Evolutionary conservation across 164 flowering plant species (phyloP).

Genomic region (Annona cherimola): DNA sequence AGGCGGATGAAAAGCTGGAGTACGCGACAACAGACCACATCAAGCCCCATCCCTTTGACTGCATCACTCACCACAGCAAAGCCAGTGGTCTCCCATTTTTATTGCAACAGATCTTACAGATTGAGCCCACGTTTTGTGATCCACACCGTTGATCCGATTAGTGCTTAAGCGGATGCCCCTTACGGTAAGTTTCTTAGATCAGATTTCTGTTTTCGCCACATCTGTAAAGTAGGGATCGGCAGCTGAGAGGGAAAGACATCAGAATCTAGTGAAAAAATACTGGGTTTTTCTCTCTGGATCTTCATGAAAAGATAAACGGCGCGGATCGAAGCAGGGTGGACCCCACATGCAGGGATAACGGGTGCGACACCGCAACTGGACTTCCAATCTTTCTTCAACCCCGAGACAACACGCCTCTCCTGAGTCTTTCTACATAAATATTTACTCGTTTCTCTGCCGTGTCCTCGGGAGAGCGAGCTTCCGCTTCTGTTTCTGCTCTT

Average conservation of each 20-base stretch:
- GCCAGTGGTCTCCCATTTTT: not conserved
- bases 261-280: not conserved
- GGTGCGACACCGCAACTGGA: not conserved
- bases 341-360: not conserved
- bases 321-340: not conserved
- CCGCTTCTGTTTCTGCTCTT: not conserved
- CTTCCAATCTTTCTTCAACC: constrained; percentile 2
- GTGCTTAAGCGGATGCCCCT: not conserved
- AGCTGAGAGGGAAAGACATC: not conserved
- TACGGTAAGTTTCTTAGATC: not conserved
- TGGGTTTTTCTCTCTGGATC: not conserved
- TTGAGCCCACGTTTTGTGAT: not conserved
- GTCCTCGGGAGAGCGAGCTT: not conserved
- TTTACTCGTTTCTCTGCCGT: constrained; percentile 6
- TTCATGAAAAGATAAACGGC: not conserved
- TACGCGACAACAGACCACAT: not conserved
- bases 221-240: too few relatives aligned
- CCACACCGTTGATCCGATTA: not conserved
- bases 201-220: not conserved
- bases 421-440: not conserved
- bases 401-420: not conserved
- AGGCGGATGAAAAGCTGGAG: constrained; percentile 29
- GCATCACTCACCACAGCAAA: constrained; percentile 2
- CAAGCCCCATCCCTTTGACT: constrained; percentile 19
- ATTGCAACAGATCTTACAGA: not conserved